Conservation (phyloP, 306 rosid genomes). For the Adenanthera pavonina region DNA sequence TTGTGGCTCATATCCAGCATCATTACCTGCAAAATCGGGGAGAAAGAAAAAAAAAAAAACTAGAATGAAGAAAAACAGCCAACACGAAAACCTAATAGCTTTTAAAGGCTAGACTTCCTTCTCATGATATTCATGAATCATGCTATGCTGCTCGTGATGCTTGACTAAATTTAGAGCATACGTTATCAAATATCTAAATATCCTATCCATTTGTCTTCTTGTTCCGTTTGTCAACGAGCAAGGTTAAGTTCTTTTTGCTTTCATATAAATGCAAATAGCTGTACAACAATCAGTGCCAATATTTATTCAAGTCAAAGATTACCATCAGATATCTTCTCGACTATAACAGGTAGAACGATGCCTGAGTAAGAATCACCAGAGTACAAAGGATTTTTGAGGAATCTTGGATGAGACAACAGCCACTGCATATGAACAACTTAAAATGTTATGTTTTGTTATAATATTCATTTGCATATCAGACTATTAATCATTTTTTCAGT, state of each 20-base stretch:
- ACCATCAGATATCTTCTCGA: conserved; percentile 34
- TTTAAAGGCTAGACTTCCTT: neutral
- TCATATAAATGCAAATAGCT: no score
- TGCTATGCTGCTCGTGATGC: neutral
- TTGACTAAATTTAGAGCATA: neutral
- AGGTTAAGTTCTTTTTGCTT: neutral
- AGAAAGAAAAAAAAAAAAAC: neutral
- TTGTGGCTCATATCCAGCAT: conserved; percentile 21
- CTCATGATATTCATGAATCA: neutral
- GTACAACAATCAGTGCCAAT: neutral
- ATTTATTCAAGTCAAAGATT: neutral
- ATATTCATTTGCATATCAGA: neutral
- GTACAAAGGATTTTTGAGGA: conserved; percentile 32
- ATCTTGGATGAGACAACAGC: conserved; percentile 37
- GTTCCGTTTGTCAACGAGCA: neutral
- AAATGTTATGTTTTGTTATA: neutral
- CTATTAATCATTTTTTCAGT: neutral
- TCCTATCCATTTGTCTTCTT: no score
- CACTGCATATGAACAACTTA: conserved; percentile 35
- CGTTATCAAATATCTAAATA: no score
- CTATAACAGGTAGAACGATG: conserved; percentile 35
- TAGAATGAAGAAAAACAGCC: neutral
- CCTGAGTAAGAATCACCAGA: conserved; percentile 53
- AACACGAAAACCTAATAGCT: neutral
- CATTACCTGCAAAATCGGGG: conserved; percentile 23